phyloP scores from a whole-genome alignment of 441 rosid genomes.

The Populus hybrid region DNA sequence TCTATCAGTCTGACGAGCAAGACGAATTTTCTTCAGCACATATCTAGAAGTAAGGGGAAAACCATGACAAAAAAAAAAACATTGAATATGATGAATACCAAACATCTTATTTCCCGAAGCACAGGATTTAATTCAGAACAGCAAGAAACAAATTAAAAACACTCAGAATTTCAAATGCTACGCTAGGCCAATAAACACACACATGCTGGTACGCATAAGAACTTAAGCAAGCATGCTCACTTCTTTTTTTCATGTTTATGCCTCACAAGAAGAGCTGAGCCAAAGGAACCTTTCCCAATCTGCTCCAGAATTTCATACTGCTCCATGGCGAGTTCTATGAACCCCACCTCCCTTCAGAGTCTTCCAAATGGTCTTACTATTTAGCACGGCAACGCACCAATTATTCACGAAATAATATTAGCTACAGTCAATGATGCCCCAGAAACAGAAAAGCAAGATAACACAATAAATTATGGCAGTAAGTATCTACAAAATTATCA shows the following conservation, averaged over 20 bases:
- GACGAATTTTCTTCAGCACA: constrained; percentile 84
- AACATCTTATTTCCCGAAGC: neutral
- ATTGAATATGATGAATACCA: neutral
- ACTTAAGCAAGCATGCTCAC: constrained; percentile 39
- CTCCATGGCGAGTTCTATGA: constrained; percentile 49
- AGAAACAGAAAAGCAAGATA: neutral
- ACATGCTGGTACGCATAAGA: neutral
- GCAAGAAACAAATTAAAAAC: neutral
- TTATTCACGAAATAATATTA: neutral
- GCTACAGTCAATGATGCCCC: neutral
- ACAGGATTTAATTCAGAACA: neutral
- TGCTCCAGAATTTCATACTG: constrained; percentile 94
- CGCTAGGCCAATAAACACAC: neutral
- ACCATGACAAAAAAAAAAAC: neutral
- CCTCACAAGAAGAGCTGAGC: constrained; percentile 94
- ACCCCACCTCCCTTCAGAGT: neutral
- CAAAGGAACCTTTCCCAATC: constrained; percentile 96
- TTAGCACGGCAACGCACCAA: neutral
- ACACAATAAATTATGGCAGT: neutral
- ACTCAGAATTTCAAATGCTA: neutral
- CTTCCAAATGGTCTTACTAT: neutral
- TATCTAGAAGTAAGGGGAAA: constrained; percentile 40
- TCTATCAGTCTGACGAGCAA: constrained; percentile 92
- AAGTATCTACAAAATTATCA: neutral
- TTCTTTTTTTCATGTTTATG: constrained; percentile 92